These are phyloP conservation scores for Coemansia sp. DNA, from an alignment of 192 early-diverging fungal genomes.

Conservation along the genomic window DNA sequence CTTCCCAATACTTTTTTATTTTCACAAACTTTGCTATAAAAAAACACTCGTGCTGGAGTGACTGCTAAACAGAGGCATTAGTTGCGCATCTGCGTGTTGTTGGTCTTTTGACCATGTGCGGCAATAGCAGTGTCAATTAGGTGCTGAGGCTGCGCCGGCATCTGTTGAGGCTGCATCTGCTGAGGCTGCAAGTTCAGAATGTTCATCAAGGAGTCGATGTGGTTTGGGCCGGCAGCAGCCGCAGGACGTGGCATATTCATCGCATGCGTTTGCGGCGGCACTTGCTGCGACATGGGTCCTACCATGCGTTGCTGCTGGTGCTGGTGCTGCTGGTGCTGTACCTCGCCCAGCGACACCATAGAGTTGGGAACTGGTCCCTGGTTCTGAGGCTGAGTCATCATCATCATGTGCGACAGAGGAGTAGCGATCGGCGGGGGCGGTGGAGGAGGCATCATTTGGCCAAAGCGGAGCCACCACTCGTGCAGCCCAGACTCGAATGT, in stretches of 20 bases:
- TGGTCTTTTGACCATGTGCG: background rate
- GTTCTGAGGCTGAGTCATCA: slow-evolving; percentile 30
- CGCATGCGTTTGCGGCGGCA: background rate
- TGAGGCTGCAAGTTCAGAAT: slow-evolving; percentile 19
- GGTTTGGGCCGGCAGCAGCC: slow-evolving; percentile 7
- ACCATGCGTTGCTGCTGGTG: slow-evolving; percentile 11
- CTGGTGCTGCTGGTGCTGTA: slow-evolving; percentile 3
- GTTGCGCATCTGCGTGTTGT: background rate
- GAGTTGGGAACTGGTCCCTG: background rate
- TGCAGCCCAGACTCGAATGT: slow-evolving; percentile 49
- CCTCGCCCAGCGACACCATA: background rate
- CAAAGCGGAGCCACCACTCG: slow-evolving; percentile 53
- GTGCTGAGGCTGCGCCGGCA: background rate
- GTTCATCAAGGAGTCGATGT: slow-evolving; percentile 35
- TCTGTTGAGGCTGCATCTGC: slow-evolving; percentile 1
- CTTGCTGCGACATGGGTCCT: slow-evolving; percentile 8
- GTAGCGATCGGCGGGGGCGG: slow-evolving; percentile 42
- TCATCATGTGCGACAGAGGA: slow-evolving; percentile 35
- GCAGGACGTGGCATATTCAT: slow-evolving; percentile 9
- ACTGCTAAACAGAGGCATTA: background rate
- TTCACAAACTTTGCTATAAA: background rate
- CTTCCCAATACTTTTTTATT: background rate
- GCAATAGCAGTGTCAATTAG: background rate
- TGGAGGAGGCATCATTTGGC: slow-evolving; percentile 39
- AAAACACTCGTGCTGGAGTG: background rate